Evolutionary conservation across 805 yeast species (phyloP).

Genomic region (Metschnikowia bowlesiae): DNA sequence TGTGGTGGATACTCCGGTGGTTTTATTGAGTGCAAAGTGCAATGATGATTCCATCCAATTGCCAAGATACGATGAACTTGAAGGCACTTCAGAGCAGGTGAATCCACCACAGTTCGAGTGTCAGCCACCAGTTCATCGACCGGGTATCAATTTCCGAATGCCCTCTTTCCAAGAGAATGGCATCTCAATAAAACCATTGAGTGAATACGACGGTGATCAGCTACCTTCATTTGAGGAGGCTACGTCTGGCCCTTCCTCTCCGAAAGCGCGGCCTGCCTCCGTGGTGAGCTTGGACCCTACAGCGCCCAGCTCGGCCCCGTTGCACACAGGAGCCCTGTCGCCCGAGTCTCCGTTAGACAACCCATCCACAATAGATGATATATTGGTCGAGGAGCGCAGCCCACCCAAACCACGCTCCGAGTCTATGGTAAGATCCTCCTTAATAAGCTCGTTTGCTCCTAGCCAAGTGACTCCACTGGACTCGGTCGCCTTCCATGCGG

Average conservation of each 20-base stretch:
- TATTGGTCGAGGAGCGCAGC: conserved; percentile 16
- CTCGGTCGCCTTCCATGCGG: background rate
- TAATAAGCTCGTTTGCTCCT: conserved; percentile 34
- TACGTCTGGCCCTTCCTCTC: conserved; percentile 39
- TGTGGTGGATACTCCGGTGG: conserved; percentile 72
- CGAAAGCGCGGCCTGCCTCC: conserved; percentile 35
- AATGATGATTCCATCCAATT: conserved; percentile 37
- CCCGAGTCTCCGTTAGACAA: background rate
- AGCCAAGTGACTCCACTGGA: background rate
- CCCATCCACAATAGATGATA: conserved; percentile 25
- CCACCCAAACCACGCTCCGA: conserved; percentile 9
- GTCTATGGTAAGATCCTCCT: conserved; percentile 26
- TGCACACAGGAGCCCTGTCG: conserved; percentile 18
- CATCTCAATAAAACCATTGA: conserved; percentile 27
- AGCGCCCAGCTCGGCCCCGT: conserved; percentile 31
- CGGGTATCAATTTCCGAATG: conserved; percentile 33
- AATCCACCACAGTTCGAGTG: conserved; percentile 1
- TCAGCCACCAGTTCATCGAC: conserved; percentile 13
- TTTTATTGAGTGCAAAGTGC: conserved; percentile 40
- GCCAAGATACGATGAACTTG: conserved; percentile 35
- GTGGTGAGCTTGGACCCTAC: conserved; percentile 34
- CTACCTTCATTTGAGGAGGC: conserved; percentile 70
- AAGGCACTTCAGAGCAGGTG: background rate
- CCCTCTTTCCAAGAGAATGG: conserved; percentile 34
- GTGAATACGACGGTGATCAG: conserved; percentile 20